Evolutionary conservation across 306 rosid species (phyloP).

Genomic region (Chamaecrista fasciculata): DNA sequence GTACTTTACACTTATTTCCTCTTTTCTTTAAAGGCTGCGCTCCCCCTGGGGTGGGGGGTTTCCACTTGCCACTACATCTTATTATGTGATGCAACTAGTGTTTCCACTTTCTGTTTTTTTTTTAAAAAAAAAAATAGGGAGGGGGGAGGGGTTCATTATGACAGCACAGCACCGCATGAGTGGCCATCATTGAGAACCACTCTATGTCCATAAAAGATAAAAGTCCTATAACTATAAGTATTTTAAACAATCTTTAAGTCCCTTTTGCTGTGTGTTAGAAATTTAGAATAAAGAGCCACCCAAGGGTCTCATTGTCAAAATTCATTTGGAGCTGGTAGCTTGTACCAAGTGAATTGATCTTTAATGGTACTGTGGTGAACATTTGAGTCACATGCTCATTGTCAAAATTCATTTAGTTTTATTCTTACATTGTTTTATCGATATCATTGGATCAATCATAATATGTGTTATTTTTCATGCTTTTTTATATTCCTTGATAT

Average conservation of each 20-base stretch:
- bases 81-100: neutral
- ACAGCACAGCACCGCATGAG: no score
- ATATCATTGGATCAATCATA: constrained; percentile 11
- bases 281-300: neutral
- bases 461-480: neutral
- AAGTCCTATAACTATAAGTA: no score
- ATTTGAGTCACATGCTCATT: constrained; percentile 2
- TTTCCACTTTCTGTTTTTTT: neutral
- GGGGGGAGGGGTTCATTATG: neutral
- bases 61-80: neutral
- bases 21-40: no score
- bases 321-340: neutral
- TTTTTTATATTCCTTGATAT: neutral
- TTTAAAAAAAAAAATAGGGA: no score
- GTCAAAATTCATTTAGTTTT: no score
- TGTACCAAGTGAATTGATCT: constrained; percentile 1
- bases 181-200: constrained; percentile 7
- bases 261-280: neutral
- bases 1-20: no score
- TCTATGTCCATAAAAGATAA: neutral
- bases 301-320: neutral
- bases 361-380: constrained; percentile 6
- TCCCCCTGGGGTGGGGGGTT: no score
- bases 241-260: neutral
- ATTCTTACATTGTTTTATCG: neutral